Base-by-base conservation (phyloP, 2,329 filamentous ascomycete genomes). In the Thermoascus crustaceus region DNA sequence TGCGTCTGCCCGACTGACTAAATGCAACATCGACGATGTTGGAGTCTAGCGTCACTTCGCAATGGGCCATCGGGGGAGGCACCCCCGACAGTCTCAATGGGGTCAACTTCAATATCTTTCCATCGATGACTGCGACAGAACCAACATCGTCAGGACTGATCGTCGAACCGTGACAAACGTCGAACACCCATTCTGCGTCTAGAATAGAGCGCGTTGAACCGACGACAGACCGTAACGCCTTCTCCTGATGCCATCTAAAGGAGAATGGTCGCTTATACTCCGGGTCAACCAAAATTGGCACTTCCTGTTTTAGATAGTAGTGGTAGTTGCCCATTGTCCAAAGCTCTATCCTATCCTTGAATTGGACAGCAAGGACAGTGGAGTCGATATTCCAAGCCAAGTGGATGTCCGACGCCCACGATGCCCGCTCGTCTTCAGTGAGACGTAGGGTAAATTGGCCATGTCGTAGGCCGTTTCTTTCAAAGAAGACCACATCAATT, bases 261-360 rank as follows among this genome's bases (percentile, higher is more conserved):
- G 53, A 46, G 22, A 50, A 52, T 6, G 54, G 50, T 23, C 41
- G 30, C 23, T 46, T 38, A 7, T 42, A 44, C 8, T 45, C 35
- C 9, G 45, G 47, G 32, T 52, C 50, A 18, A 48, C 41, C 5
- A 57, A 48, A 5, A 72, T 64, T 5, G 66, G 62, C 5, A 95
- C 70, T 55, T 95, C 87, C 57, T 94, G 87, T 64, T 98, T 98
- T 10, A 98, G 70, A 58, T 96, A 96, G 76, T 91, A 98, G 56
- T 96, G 85, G 49, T 98, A 98, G 58, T 98, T 98, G 13, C 86
- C 84, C 73, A 82, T 94, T 1, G 87, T 94, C 91, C 91, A 98
- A 1, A 98, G 67, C 54, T 98, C 91, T n/a, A 91, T 66, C 37
- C 77, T 73, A 44, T 87, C 76, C 20, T 69, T 67, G 47, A 88